Evolutionary conservation across 495 filamentous ascomycete species (phyloP), one percentile per base, ranked within the genome.

Genomic region (Pseudomonodictys pantanalensis): DNA sequence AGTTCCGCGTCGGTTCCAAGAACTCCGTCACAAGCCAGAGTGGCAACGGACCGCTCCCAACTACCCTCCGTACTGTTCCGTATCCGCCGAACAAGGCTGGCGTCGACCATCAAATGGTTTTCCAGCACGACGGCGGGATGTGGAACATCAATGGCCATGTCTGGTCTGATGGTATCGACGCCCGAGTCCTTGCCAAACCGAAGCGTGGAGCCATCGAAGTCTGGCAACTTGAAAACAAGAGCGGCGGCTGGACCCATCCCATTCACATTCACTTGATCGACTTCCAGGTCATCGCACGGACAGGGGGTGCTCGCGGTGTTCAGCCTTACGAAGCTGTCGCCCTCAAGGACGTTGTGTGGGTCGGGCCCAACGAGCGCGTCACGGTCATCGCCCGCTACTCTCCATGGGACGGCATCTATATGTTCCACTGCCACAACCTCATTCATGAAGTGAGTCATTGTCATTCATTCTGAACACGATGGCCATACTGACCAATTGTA

Each of bases 181-280:
- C 80, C 68, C 75, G 79, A n/a, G 72, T 81, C 20, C 71, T 81
- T 1, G 78, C 79, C 15, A 73, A 71, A 4, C 76, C 77, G 0
- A 68, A 67, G 29, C 72, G 76, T 9, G 79, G 79, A 10, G 69
- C 69, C 0, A 69, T 75, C 1, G 74, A 81, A 65, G 67, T 77
- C n/a, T 82, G 78, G 79, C 72, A 79, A 60, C 69, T 82, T 5
- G 69, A 73, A 52, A 80, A 82, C 60, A 59, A 51, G 10, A 67
- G 72, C 32, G 73, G 76, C 23, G 73, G 46, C n/a, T 80, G 79
- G 71, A 70, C 69, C 18, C 79, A 81, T 46, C 79, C 80, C 0
- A 75, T 83, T 22, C 81, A 84, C 67, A 72, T 84, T 30, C 81
- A 84, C 60, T 71, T 84, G n/a, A 75, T 84, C 50, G 81, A 84